These are phyloP conservation scores for Amanita subjunquillea DNA, from an alignment of 768 basidiomycete species.

Conservation along the genomic window DNA sequence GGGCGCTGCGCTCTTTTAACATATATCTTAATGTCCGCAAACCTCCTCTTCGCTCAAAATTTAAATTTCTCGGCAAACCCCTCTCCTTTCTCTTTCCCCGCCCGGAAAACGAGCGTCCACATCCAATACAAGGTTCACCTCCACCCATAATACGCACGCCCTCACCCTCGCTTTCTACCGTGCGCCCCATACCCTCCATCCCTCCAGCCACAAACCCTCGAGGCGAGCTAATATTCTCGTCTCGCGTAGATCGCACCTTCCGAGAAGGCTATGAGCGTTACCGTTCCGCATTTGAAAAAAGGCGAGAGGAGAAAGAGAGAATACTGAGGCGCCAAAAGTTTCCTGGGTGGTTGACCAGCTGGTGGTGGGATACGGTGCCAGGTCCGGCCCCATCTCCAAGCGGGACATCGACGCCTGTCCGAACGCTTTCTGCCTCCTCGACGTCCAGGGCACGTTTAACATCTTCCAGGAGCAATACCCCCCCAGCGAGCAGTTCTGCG, in stretches of 20 bases:
- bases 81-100: constrained; percentile 50
- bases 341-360: constrained; percentile 17
- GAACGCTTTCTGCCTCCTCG: background rate
- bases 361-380: background rate
- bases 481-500: background rate
- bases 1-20: constrained; percentile 84
- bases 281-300: constrained; percentile 75
- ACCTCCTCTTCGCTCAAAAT: constrained; percentile 56
- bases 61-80: constrained; percentile 34
- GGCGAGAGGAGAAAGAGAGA: constrained; percentile 55
- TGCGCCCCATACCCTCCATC: constrained; percentile 60
- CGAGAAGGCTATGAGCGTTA: constrained; percentile 91
- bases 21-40: constrained; percentile 94
- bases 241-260: constrained; percentile 72
- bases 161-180: constrained; percentile 15
- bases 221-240: constrained; percentile 94
- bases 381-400: background rate
- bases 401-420: constrained; percentile 1
- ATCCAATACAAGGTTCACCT: constrained; percentile 14
- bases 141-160: constrained; percentile 22
- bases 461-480: constrained; percentile 5
- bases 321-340: constrained; percentile 18
- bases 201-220: constrained; percentile 85
- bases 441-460: constrained; percentile 1
- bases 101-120: constrained; percentile 15